Conservation (phyloP, 164 flowering plant genomes). For the Warburgia ugandensis region DNA sequence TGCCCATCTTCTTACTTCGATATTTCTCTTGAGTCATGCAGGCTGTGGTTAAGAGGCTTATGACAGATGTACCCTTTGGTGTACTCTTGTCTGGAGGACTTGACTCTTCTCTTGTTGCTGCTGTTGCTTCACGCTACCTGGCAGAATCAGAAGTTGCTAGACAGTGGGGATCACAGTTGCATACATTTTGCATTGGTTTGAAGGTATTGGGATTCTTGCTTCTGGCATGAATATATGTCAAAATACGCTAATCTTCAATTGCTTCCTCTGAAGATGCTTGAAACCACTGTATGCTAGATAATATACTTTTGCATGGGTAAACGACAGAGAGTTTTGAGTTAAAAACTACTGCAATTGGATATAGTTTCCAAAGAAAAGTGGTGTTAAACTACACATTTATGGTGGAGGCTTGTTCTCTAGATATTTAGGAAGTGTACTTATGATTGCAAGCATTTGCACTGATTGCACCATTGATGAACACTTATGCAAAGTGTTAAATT, state of each 20-base stretch:
- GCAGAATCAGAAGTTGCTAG: conserved; percentile 53
- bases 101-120: conserved; percentile 96
- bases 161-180: conserved; percentile 91
- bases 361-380: no score
- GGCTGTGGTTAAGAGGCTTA: conserved; percentile 92
- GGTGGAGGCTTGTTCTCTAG: no score
- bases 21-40: conserved; percentile 19
- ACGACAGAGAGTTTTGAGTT: no score
- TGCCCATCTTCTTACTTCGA: not conserved
- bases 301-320: no score
- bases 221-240: not conserved
- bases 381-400: no score
- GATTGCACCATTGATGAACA: no score
- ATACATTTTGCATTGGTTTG: conserved; percentile 86
- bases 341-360: no score
- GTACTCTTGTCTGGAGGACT: conserved; percentile 95
- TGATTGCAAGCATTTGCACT: no score
- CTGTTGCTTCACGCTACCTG: conserved; percentile 81
- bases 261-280: not conserved
- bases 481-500: no score
- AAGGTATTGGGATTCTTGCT: conserved; percentile 35
- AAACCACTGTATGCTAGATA: no score
- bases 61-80: conserved; percentile 99
- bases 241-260: not conserved
- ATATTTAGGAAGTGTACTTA: no score